Base-by-base conservation (phyloP, 140 eudicot species). In the Cichorium intybus region DNA sequence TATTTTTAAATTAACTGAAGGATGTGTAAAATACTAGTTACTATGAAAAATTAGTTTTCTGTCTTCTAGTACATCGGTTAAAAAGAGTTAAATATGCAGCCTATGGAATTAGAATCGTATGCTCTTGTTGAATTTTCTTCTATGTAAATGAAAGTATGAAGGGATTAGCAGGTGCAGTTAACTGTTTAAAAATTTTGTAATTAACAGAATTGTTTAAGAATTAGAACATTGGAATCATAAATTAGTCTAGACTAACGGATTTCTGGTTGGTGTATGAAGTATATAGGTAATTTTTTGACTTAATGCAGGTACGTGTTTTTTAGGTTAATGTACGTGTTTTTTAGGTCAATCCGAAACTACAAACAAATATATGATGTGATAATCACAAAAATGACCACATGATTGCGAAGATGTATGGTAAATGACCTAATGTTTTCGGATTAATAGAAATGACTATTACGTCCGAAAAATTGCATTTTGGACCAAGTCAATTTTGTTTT, bases 21-120 rank as follows among this genome's bases (percentile, higher is more conserved):
- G 24, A 66, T 74, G 68, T 74, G 69, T 73, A 73, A 65, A 73
- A 66, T 33, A 20, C 33, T 57, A 48, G 43, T 31, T 64, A 8
- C 53, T 56, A 56, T 47, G 65, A 63, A 63, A 55, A 20, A 24
- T 11, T 73, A 55, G 54, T 22, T 66, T 41, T 47, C 15, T 74
- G 47, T 74, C 43, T 57, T 48, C 23, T 33, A 8, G 22, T 47
- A 27, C 41, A 34, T 7, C 16, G 53, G 41, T 52, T 0, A 24
- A 17, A 20, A 51, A 23, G 10, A 7, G 0, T 10, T 1, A 26
- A 24, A 11, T 4, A 37, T 26, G 34, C 4, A 35, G 60, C 37
- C 51, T 33, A 67, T 17, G 29, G 63, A 55, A 26, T 53, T 67
- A 54, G 43, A 34, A 67, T 37, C 8, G 54, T 9, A n/a, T 51